Base-by-base conservation (phyloP, 2,329 filamentous ascomycete species). In the Lachnellula arida region DNA sequence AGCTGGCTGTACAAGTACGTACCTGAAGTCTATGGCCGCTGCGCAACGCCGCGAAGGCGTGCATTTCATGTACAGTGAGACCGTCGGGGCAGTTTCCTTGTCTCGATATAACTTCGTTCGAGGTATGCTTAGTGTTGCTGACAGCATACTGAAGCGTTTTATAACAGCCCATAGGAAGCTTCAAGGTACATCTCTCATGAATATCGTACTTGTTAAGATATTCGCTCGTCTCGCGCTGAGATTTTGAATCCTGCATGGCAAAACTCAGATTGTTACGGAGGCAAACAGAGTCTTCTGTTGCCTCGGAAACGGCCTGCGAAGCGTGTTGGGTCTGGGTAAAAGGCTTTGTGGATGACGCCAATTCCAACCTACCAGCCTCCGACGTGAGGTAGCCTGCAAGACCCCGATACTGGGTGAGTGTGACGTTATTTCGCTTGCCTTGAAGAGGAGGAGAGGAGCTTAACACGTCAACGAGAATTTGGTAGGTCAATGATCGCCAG, bases 11-110 rank as follows among this genome's bases (percentile, higher is more conserved):
- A 32, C 2, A 32, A 32, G 28, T 32, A 32, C 28, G 28, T 11
- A 32, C 28, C 50, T 82, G 78, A 15, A 84, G 67, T 1, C 67
- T 63, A n/a, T 73, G 56, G 0, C 81, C 81, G 1, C 77, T 63
- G 0, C 78, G 74, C 4, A 85, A 59, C 0, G 74, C 64, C 0
- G 73, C 72, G 14, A 85, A 74, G 0, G 75, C 71, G 49, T 79
- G 78, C 64, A 76, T 85, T 51, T 87, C 81, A 0, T 77, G 75
- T 0, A 82, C 56, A 0, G 76, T 72, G 56, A 87, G 70, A 15
- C 75, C 62, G 0, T 54, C 9, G 0, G 83, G 81, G 49, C 81
- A 84, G 0, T 65, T 52, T 0, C 63, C 68, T 52, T 81, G 79
- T 1, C 63, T 67, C 0, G 82, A 74, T 12, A 87, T 74, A 0